Conservation (phyloP, 108 stramenopile species). For the Cyclotella kingstonii region DNA sequence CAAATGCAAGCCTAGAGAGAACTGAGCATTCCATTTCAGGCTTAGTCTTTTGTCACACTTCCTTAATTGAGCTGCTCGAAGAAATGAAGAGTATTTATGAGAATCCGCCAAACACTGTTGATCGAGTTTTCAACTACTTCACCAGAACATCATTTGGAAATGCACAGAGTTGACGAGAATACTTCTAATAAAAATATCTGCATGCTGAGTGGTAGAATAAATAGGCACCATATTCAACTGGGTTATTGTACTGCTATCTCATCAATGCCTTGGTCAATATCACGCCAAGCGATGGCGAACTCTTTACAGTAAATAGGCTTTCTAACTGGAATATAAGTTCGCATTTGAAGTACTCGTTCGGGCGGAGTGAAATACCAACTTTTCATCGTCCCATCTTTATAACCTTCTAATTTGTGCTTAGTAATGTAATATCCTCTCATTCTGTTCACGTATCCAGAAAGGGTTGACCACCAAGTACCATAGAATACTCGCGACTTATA, state of each 20-base stretch:
- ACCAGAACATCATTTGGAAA: background rate
- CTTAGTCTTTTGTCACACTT: slow-evolving; percentile 5
- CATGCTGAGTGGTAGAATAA: background rate
- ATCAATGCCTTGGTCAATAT: slow-evolving; percentile 77
- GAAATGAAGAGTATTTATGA: slow-evolving; percentile 7
- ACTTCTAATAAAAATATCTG: background rate
- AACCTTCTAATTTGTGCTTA: slow-evolving; percentile 50
- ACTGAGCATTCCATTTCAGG: slow-evolving; percentile 2
- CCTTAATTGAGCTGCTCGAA: background rate
- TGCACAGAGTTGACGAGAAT: background rate
- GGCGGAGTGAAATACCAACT: slow-evolving; percentile 51
- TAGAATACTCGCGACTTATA: slow-evolving; percentile 45
- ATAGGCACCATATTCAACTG: background rate
- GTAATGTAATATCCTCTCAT: slow-evolving; percentile 56
- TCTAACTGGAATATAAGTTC: slow-evolving; percentile 41
- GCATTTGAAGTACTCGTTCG: slow-evolving; percentile 40
- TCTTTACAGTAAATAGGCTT: slow-evolving; percentile 63
- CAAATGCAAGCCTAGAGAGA: slow-evolving; percentile 6
- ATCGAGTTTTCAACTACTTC: background rate
- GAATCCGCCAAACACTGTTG: background rate
- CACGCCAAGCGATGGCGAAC: slow-evolving; percentile 77
- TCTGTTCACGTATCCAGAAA: slow-evolving; percentile 56
- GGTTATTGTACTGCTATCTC: slow-evolving; percentile 11
- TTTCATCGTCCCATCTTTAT: slow-evolving; percentile 52
- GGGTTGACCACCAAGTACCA: slow-evolving; percentile 54